phyloP scores from a whole-genome alignment of 2,329 filamentous ascomycete genomes.

The Diaporthe helianthi region DNA sequence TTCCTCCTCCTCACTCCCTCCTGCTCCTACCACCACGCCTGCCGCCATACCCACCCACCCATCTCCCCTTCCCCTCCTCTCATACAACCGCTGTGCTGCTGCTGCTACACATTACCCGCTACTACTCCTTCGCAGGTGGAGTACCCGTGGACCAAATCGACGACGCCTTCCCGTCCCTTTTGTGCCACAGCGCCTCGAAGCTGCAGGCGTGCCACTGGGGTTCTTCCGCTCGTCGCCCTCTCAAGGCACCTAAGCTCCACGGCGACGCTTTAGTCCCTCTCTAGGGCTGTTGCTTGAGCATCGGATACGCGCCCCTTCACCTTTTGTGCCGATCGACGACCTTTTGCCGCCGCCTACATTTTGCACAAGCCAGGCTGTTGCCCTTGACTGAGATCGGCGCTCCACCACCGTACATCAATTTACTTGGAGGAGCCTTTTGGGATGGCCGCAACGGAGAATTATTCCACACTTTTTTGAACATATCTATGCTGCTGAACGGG shows the following conservation, averaged over 20 bases:
- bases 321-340: conserved; percentile 1
- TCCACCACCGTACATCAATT: conserved; percentile 19
- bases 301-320: conserved; percentile 12
- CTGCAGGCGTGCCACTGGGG: neutral
- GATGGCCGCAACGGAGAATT: conserved; percentile 22
- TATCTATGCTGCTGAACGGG: conserved; percentile 27
- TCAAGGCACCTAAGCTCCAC: neutral
- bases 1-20: neutral
- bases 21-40: neutral
- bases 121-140: neutral
- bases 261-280: neutral
- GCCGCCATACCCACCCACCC: conserved; percentile 14
- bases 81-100: neutral
- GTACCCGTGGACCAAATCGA: neutral
- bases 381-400: conserved; percentile 23
- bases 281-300: neutral
- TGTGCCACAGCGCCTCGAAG: neutral
- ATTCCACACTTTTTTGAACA: conserved; percentile 10
- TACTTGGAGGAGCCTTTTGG: conserved; percentile 19
- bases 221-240: neutral
- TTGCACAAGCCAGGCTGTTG: neutral
- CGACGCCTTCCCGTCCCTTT: neutral
- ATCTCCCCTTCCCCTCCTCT: neutral
- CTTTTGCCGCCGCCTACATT: neutral
- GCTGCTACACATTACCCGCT: neutral